Conservation (phyloP, 345 rosid species). For the Lumnitzera littorea region DNA sequence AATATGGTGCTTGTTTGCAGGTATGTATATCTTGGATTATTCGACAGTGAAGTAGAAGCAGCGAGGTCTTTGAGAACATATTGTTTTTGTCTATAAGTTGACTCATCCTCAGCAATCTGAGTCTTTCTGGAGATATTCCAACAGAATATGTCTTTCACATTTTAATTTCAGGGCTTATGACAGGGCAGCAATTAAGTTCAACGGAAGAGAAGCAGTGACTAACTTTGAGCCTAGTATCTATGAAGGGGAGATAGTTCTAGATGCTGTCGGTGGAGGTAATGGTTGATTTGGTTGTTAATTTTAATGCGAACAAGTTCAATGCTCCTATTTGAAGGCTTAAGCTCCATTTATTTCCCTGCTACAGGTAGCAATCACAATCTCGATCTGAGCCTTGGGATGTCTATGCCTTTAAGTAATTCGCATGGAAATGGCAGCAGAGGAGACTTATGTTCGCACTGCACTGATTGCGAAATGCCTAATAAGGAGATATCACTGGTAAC, state of each 20-base stretch:
- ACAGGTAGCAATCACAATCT: slow-evolving; percentile 37
- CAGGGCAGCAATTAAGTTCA: slow-evolving; percentile 38
- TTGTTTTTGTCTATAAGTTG: background rate
- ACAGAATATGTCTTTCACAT: background rate
- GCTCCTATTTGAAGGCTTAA: background rate
- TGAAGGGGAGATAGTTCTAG: slow-evolving; percentile 17
- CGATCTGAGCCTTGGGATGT: slow-evolving; percentile 55
- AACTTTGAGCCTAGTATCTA: slow-evolving; percentile 38
- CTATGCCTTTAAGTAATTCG: slow-evolving; percentile 16
- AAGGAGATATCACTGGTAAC: slow-evolving; percentile 13
- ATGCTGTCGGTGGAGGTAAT: slow-evolving; percentile 28
- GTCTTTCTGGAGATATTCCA: background rate
- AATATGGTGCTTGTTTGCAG: slow-evolving; percentile 29
- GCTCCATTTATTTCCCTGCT: background rate
- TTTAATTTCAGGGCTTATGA: slow-evolving; percentile 50
- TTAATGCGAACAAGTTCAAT: no score
- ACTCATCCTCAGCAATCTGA: background rate
- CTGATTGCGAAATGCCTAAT: slow-evolving; percentile 15
- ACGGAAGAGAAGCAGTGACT: slow-evolving; percentile 55
- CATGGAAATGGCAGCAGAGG: slow-evolving; percentile 9
- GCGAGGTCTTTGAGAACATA: slow-evolving; percentile 33
- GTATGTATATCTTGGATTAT: slow-evolving; percentile 47
- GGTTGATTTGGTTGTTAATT: no score
- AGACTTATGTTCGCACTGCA: slow-evolving; percentile 5
- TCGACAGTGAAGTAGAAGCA: slow-evolving; percentile 50